These are phyloP conservation scores for Ilyonectria destructans DNA, from an alignment of 2,329 filamentous ascomycete genomes.

Conservation along the genomic window DNA sequence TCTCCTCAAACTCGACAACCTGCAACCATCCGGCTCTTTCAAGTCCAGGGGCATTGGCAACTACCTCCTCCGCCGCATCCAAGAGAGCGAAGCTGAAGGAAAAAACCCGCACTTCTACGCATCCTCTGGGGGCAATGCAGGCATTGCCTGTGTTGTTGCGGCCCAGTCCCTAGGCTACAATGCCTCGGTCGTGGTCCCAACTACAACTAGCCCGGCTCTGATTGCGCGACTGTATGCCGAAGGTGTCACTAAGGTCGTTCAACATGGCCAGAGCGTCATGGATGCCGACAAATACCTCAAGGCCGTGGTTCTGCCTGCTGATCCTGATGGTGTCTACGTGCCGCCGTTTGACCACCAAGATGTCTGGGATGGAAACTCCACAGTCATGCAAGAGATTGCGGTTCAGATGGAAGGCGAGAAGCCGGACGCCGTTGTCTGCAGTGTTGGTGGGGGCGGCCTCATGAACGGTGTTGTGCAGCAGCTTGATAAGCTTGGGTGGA, in stretches of 20 bases:
- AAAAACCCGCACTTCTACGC: slow-evolving; percentile 75
- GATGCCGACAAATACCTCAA: slow-evolving; percentile 79
- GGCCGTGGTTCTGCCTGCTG: slow-evolving; percentile 62
- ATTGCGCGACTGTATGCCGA: slow-evolving; percentile 76
- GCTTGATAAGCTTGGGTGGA: slow-evolving; percentile 56
- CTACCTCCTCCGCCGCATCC: slow-evolving; percentile 71
- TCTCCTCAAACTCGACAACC: slow-evolving; percentile 86
- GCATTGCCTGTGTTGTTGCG: slow-evolving; percentile 83
- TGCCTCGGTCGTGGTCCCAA: slow-evolving; percentile 82
- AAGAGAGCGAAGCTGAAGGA: slow-evolving; percentile 34
- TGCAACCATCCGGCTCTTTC: slow-evolving; percentile 88
- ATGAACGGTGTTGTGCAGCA: slow-evolving; percentile 82
- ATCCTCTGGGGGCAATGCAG: slow-evolving; percentile 85
- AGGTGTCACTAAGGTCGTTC: slow-evolving; percentile 75
- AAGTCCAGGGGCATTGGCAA: slow-evolving; percentile 85
- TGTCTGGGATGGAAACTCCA: slow-evolving; percentile 77
- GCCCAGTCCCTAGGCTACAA: slow-evolving; percentile 73
- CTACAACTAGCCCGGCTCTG: slow-evolving; percentile 77
- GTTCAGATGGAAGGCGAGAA: slow-evolving; percentile 71
- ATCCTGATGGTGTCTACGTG: slow-evolving; percentile 69
- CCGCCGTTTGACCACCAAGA: slow-evolving; percentile 78
- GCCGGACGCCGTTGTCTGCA: slow-evolving; percentile 80
- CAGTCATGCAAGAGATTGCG: slow-evolving; percentile 66
- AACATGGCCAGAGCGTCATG: slow-evolving; percentile 76
- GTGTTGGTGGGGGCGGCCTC: slow-evolving; percentile 86